Base-by-base conservation (phyloP, 2,329 filamentous ascomycete genomes). In the Paecilomyces niveus region DNA sequence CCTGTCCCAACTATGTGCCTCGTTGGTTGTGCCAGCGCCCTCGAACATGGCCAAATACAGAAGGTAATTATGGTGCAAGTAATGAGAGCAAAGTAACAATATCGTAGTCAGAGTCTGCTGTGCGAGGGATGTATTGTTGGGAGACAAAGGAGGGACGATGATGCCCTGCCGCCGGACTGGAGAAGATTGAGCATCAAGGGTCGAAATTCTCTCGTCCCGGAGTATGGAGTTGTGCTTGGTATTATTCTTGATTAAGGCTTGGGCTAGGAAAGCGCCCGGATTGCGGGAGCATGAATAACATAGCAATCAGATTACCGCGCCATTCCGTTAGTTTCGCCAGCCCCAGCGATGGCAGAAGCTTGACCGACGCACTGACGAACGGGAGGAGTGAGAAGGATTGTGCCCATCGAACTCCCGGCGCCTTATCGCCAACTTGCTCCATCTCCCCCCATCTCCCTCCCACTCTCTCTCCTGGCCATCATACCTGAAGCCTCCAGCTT, bases 281-380 rank as follows among this genome's bases (percentile, higher is more conserved):
- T n/a, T 18, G 18, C 15, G 18, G 18, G n/a, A 45, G 35, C 35
- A 15, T n/a, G 15, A 15, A 45, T 13, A 45, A 45, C 35, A n/a
- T 15, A 45, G 15, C 4, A 45, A 45, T 45, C n/a, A 50, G 45
- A n/a, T 52, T 22, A 52, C 50, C 50, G 26, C 21, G 26, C 50
- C 50, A 52, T 24, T 13, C 21, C 50, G 21, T 52, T 45, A 45
- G 39, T 45, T 45, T 45, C 39, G n/a, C 50, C 50, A 15, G 18
- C 13, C 13, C 26, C 53, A 31, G 53, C 29, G 53, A 24, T 55
- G 54, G 54, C 54, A 55, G 54, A 55, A 55, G 54, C 54, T 55
- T 55, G 54, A 55, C 54, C 24, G 22, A 22, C 33, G 54, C 54
- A n/a, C 29, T 32, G 53, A 18, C 29, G 32, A 54, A 54, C 26